phyloP scores from a whole-genome alignment of 2,329 filamentous ascomycete genomes.

The Berkeleyomyces rouxiae region DNA sequence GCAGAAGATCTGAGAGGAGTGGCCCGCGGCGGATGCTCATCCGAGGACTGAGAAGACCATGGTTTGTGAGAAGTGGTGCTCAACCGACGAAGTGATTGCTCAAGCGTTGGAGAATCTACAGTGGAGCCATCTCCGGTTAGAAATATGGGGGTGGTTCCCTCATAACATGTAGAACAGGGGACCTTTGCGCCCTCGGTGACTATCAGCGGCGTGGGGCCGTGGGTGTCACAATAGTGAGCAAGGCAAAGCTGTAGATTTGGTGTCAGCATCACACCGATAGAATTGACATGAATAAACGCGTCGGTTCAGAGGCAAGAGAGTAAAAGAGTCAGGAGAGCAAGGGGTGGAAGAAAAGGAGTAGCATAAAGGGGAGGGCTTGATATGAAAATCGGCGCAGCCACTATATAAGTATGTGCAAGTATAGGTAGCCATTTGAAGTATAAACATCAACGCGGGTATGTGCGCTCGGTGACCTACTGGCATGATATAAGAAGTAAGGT shows the following conservation, averaged over 20 bases:
- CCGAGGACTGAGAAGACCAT: not conserved
- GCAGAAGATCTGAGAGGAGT: conserved; percentile 27
- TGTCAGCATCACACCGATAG: conserved; percentile 10
- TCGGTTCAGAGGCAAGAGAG: not conserved
- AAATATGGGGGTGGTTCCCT: conserved; percentile 23
- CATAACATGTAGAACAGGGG: conserved; percentile 42
- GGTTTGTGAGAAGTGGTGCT: not conserved
- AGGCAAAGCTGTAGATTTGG: conserved; percentile 41
- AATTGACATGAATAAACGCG: not conserved
- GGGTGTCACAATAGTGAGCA: conserved; percentile 54
- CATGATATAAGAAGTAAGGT: not conserved
- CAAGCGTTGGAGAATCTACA: conserved; percentile 3
- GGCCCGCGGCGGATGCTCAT: conserved; percentile 19
- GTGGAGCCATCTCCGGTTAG: conserved; percentile 1
- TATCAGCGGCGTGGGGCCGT: conserved; percentile 53
- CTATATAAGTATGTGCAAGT: not conserved
- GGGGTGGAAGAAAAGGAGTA: not conserved
- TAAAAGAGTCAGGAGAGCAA: not conserved
- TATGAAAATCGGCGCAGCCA: not conserved
- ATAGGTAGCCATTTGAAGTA: not conserved
- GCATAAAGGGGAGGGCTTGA: not conserved
- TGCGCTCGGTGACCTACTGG: not conserved
- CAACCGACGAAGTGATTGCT: conserved; percentile 6
- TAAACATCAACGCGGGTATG: not conserved
- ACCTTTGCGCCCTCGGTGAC: conserved; percentile 50